Base-by-base conservation (phyloP, 2,329 filamentous ascomycete species). In the Akanthomyces dipterigenus region DNA sequence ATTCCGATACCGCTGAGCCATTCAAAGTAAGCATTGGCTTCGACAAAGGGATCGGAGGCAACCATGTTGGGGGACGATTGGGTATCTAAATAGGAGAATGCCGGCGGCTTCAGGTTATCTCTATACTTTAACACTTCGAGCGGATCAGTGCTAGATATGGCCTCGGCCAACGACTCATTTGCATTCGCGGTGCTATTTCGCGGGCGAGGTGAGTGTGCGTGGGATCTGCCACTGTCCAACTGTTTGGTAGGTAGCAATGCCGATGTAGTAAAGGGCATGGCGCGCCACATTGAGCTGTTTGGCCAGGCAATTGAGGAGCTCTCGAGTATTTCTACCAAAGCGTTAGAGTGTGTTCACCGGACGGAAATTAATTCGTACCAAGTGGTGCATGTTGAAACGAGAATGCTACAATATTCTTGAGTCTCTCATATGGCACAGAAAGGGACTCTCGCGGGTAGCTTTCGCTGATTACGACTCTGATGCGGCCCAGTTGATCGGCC, bases 371-470 rank as follows among this genome's bases (percentile, higher is more conserved):
- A 26, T 43, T 74, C 80, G 66, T 76, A 93, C 91, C 82, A 60
- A 89, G 75, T 1, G 91, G 91, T 38, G 89, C 91, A 77, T 95
- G 90, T 69, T 95, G 90, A 68, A 96, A 96, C 1, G 91, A 88
- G 72, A 96, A 95, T 16, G 83, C 83, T 26, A 92, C 83, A 49
- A 91, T 74, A 67, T 93, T 90, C 69, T 88, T 89, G 64, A 89
- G 77, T 45, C 85, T 78, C 67, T 90, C 86, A 65, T 89, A 84
- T 0, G 84, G 82, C 46, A 77, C 73, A 2, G 76, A 75, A 1
- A 75, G 61, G 2, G 77, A 82, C 63, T 82, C 78, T 42, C 85
- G 77, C 11, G 81, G 78, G 62, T 91, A 86, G 0, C 89, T 87
- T 70, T 93, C 90, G 53, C 88, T 86, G 62, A 96, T 82, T 59